These are phyloP conservation scores for Entomortierella lignicola DNA, from an alignment of 192 early-diverging fungal species.

Conservation along the genomic window DNA sequence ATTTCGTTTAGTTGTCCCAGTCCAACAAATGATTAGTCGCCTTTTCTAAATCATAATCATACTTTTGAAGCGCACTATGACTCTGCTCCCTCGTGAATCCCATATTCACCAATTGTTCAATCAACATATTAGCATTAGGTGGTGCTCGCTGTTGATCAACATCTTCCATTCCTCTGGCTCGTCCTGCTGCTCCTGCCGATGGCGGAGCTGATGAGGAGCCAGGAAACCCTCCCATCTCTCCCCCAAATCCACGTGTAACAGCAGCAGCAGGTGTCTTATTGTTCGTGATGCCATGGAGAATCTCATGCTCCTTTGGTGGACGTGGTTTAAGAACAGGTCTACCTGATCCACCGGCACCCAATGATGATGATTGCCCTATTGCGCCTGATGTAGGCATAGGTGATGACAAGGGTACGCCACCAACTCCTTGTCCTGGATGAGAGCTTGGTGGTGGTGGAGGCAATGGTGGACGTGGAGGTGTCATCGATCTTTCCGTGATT, in stretches of 20 bases:
- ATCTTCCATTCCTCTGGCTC: not conserved
- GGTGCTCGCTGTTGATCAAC: slow-evolving; percentile 27
- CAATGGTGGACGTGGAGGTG: slow-evolving; percentile 41
- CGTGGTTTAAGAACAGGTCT: slow-evolving; percentile 28
- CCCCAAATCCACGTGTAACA: not conserved
- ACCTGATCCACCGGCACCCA: not conserved
- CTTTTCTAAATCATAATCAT: slow-evolving; percentile 77
- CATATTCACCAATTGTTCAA: slow-evolving; percentile 73
- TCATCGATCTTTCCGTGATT: slow-evolving; percentile 43
- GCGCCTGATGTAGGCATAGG: no score
- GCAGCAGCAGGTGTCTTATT: slow-evolving; percentile 2
- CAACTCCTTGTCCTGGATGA: not conserved
- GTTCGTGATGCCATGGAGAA: slow-evolving; percentile 15
- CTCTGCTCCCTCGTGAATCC: slow-evolving; percentile 78
- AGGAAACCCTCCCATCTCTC: not conserved
- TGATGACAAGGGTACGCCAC: not conserved
- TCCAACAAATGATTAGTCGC: slow-evolving; percentile 84
- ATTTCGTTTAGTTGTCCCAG: slow-evolving; percentile 50
- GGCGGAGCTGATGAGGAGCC: slow-evolving; percentile 2
- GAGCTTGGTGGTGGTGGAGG: slow-evolving; percentile 35
- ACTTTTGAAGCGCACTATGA: slow-evolving; percentile 73
- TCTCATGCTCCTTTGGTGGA: slow-evolving; percentile 42
- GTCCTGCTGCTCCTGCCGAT: not conserved
- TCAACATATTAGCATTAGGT: slow-evolving; percentile 41
- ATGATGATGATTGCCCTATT: not conserved